phyloP scores from a whole-genome alignment of 2,329 filamentous ascomycete genomes.

The Balansia obtecta region DNA sequence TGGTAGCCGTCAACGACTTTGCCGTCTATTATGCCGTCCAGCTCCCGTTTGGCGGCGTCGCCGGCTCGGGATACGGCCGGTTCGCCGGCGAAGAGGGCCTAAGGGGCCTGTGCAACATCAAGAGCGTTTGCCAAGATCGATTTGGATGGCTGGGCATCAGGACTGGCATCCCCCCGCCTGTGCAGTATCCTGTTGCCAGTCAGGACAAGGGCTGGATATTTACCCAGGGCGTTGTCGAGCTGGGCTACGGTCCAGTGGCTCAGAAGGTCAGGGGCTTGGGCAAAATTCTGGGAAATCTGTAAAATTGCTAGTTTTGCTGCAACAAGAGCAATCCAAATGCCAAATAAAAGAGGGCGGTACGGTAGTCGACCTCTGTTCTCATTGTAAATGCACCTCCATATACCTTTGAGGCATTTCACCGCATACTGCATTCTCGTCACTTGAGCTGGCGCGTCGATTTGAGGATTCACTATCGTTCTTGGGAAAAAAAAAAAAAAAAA shows the following conservation, averaged over 20 bases:
- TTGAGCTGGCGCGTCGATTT: neutral
- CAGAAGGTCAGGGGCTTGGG: constrained; percentile 28
- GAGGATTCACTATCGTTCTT: too few species aligned
- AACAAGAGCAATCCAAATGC: neutral
- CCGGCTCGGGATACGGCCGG: constrained; percentile 79
- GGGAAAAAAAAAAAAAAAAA: too few species aligned
- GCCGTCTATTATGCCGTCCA: constrained; percentile 87
- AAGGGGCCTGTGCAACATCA: constrained; percentile 72
- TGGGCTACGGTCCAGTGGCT: constrained; percentile 39
- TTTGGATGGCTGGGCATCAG: constrained; percentile 46
- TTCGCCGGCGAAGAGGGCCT: constrained; percentile 89
- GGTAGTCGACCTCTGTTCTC: neutral
- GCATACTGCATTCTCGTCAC: neutral
- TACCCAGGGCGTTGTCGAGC: constrained; percentile 44
- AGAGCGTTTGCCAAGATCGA: constrained; percentile 73
- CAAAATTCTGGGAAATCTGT: constrained; percentile 32
- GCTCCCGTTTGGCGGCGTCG: constrained; percentile 85
- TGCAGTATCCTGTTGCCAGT: constrained; percentile 68
- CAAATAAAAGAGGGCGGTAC: neutral
- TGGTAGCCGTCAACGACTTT: constrained; percentile 95
- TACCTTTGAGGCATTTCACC: neutral
- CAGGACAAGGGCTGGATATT: constrained; percentile 54
- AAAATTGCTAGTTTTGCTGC: constrained; percentile 6
- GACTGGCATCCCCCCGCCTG: constrained; percentile 67
- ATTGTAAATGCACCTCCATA: neutral